phyloP scores from a whole-genome alignment of 441 rosid genomes.

The Melastoma candidum region DNA sequence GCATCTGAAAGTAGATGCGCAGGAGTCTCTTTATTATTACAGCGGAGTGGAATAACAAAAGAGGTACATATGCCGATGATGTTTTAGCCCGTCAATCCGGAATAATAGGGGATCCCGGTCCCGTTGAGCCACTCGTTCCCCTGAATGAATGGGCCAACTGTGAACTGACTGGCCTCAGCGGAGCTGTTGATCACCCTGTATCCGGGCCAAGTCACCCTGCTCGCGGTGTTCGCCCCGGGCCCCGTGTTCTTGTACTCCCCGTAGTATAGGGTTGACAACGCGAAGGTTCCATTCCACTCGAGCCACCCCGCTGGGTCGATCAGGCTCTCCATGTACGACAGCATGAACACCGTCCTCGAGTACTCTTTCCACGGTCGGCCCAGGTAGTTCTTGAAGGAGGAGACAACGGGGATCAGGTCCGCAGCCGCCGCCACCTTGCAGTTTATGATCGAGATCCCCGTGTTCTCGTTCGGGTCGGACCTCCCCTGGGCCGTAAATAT shows the following conservation, averaged over 20 bases:
- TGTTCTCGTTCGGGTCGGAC: slow-evolving; percentile 34
- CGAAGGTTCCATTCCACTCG: slow-evolving; percentile 36
- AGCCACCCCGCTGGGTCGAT: slow-evolving; percentile 45
- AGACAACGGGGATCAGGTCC: slow-evolving; percentile 33
- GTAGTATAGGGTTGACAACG: slow-evolving; percentile 33
- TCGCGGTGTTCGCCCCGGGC: slow-evolving; percentile 27
- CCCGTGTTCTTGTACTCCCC: slow-evolving; percentile 47
- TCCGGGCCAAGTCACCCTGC: slow-evolving; percentile 50
- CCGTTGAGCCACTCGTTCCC: slow-evolving; percentile 34
- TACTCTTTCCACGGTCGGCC: slow-evolving; percentile 48
- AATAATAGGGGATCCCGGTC: slow-evolving; percentile 24
- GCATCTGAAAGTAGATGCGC: too few species aligned
- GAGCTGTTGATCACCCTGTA: slow-evolving; percentile 22
- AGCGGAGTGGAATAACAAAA: too few species aligned
- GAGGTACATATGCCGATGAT: too few species aligned
- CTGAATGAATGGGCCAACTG: slow-evolving; percentile 28
- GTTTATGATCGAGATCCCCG: slow-evolving; percentile 34
- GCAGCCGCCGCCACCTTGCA: slow-evolving; percentile 33
- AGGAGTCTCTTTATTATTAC: too few species aligned
- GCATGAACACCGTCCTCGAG: slow-evolving; percentile 35
- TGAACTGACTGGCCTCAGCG: slow-evolving; percentile 32
- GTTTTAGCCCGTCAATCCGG: slow-evolving; percentile 3
- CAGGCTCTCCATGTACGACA: slow-evolving; percentile 30
- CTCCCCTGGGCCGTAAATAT: slow-evolving; percentile 43
- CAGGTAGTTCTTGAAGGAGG: slow-evolving; percentile 24